phyloP scores from a whole-genome alignment of 2,329 filamentous ascomycete species.

The Fusarium papillatum region DNA sequence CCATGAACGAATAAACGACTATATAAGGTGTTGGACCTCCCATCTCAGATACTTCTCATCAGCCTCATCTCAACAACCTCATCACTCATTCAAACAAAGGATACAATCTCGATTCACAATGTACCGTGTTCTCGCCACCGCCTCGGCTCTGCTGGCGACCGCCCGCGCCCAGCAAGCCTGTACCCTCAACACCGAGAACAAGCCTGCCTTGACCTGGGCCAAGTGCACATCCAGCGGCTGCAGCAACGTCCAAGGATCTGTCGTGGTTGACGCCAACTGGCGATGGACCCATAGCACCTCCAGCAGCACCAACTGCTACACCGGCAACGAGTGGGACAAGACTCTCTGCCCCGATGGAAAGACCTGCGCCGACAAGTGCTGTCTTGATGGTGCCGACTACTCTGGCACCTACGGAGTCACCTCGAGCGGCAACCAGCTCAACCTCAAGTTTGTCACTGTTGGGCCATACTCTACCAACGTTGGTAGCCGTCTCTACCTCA shows the following conservation, averaged over 20 bases:
- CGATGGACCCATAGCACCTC: conserved; percentile 67
- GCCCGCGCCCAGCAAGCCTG: conserved; percentile 64
- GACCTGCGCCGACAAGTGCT: conserved; percentile 63
- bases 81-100: conserved; percentile 17
- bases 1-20: background rate
- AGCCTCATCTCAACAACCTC: conserved; percentile 25
- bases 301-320: conserved; percentile 69
- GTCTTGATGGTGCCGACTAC: conserved; percentile 68
- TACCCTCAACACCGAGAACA: conserved; percentile 60
- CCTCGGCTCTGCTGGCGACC: conserved; percentile 44
- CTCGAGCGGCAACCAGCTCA: conserved; percentile 64
- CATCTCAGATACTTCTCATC: conserved; percentile 17
- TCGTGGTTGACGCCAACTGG: conserved; percentile 73
- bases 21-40: conserved; percentile 32
- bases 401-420: conserved; percentile 66
- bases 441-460: conserved; percentile 70
- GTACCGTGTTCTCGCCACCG: conserved; percentile 47
- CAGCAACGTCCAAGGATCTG: conserved; percentile 60
- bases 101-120: conserved; percentile 38
- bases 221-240: conserved; percentile 67
- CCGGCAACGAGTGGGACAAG: conserved; percentile 63
- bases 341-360: conserved; percentile 55
- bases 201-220: conserved; percentile 67
- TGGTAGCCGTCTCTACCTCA: conserved; percentile 73
- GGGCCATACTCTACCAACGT: conserved; percentile 61